Base-by-base conservation (phyloP, 1,284 basidiomycete genomes). In the Trametes pubescens region DNA sequence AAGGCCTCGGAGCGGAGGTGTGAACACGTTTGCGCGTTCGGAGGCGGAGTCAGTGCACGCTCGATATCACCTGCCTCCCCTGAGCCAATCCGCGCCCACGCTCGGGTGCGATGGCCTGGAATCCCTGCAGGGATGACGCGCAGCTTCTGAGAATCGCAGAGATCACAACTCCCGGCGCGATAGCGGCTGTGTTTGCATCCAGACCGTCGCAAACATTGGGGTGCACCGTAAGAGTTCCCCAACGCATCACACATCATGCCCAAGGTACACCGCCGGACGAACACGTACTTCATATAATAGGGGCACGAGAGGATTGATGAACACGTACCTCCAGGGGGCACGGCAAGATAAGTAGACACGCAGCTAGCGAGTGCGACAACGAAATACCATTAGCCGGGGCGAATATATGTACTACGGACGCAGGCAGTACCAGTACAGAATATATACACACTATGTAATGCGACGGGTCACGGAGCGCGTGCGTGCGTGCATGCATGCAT, bases 351-450 rank as follows among this genome's bases (percentile, higher is more conserved):
- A 32, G n/a, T n/a, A n/a, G n/a, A 32, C 29, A 32, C 29, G 29
- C 29, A 32, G 29, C 29, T 3, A 8, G 29, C 29, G 29, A 37
- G 22, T 22, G 5, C 16, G 22, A 49, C 56, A 34, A 38, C 24
- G 57, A 51, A 26, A 54, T 63, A 53, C 51, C 62, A 63, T 63
- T 63, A 63, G 40, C 43, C 46, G 34, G n/a, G 49, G 49, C 46
- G 38, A 52, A 43, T 57, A 60, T 64, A 60, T 53, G 62, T 60
- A 64, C 62, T 56, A 60, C 40, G 54, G 34, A 46, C 49, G 60
- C 48, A 38, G 49, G n/a, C 46, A 22, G 38, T 66, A 63, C 65
- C 65, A 66, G 59, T 66, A 66, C 65, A 66, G 43, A 58, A 63
- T 66, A 66, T 66, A 63, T 63, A 66, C 61, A 61, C 53, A 47